Base-by-base conservation (phyloP, 352 stramenopile species). In the Phytophthora nicotianae region DNA sequence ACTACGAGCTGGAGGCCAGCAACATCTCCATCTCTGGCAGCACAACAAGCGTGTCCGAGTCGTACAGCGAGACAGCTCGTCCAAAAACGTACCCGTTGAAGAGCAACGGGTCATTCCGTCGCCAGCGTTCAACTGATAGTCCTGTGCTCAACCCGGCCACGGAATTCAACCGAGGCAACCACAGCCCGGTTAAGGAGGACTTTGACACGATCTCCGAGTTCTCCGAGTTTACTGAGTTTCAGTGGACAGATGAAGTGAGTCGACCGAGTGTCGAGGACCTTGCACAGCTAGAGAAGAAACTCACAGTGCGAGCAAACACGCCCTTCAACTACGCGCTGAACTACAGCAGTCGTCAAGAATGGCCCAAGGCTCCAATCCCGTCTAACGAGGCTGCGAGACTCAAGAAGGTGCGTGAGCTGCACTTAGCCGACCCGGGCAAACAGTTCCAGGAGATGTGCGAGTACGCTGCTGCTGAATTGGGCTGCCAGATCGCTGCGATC, bases 391-490 rank as follows among this genome's bases (percentile, higher is more conserved):
- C 65, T 0, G 62, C 72, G 6, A 81, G 86, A 4, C 80, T 95
- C 16, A 69, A 79, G 55, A 90, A 89, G 42, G 86, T 95, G 32
- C 81, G 84, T 17, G 70, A 83, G 51, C 57, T 95, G n/a, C 81
- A 91, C 57, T 53, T 95, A 20, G 81, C 81, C 11, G 86, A 95
- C 65, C 84, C 84, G 1, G 79, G 84, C 1, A 72, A 84, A 58
- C 86, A 93, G 53, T 95, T 95, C 63, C 86, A 95, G 55, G 86
- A 95, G 53, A 93, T 95, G 81, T 91, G 85, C 50, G 86, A 95
- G 60, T 92, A 91, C 58, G 86, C 84, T 16, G 83, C 85, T 3
- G 86, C 86, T 14, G 84, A 91, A 64, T 74, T 90, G 67, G 82
- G 82, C 46, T 95, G 86, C 67, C 81, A 89, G 71, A 89, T 90